Evolutionary conservation across 768 basidiomycete genomes (phyloP), one percentile per base, ranked within the genome.

Genomic region (Russula dissimulans): DNA sequence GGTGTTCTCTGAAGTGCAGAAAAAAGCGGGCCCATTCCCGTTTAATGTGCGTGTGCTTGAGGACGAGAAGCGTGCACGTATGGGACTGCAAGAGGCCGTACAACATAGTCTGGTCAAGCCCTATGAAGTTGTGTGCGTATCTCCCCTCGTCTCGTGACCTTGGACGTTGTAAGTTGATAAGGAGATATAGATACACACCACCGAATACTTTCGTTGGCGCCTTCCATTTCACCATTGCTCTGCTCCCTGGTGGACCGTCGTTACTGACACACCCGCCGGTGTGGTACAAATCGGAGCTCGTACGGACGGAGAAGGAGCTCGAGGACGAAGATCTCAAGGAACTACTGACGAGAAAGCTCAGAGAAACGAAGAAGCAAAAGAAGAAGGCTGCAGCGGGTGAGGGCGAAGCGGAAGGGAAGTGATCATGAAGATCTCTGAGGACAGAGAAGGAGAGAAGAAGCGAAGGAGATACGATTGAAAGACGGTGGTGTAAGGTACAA

Each of bases 11-110:
- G 95, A 98, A 74, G 91, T 97, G 68, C 91, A 95, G 76, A 95
- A 93, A 80, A 98, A 97, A 75, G 91, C 97, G 44, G 95, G 95
- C 29, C 81, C 92, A 5, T 98, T 99, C 84, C 95, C 97, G 38
- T 97, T 99, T 81, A 97, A 95, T 68, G 82, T 99, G 64, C 91
- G 97, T 63, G 80, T 80, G 48, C 80, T 98, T 59, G 95, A 95
- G 65, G 95, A 98, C 69, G 95, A 98, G 80, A 95, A 95, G 76
- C 84, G 91, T 55, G 87, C 92, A 31, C 86, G 95, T 41, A 87
- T 98, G 80, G 97, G 95, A 66, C 81, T 98, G 38, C 87, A 90
- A 71, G 97, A 98, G 76, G 95, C 95, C 50, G 92, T 95, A 41
- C 88, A 95, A 71, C 97, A 99, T 72, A 84, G 84, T 68, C 80